Conservation (phyloP, 805 yeast genomes). For the Wickerhamiella cacticola region DNA sequence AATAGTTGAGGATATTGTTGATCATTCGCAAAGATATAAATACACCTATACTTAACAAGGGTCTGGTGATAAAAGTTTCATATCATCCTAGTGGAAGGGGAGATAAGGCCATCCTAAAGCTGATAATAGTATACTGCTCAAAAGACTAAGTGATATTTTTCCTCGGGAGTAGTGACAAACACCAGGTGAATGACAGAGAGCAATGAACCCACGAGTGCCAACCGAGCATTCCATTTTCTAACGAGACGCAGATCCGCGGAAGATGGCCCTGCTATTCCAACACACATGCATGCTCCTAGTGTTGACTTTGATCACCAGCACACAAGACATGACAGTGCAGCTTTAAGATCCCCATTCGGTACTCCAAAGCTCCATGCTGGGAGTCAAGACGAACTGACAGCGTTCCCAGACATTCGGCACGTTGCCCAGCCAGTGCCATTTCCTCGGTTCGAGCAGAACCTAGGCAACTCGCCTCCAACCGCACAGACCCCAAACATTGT, state of each 20-base stretch:
- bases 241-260: background rate
- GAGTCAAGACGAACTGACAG: background rate
- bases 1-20: background rate
- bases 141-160: no score
- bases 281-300: conserved; percentile 9
- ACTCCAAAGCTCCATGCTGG: background rate
- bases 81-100: no score
- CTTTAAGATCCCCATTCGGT: background rate
- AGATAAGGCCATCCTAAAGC: no score
- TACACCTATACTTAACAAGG: no score
- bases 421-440: background rate
- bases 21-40: background rate
- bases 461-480: background rate
- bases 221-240: background rate
- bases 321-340: conserved; percentile 8
- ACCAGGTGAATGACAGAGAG: background rate
- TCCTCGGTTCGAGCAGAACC: background rate
- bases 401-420: background rate
- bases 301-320: conserved; percentile 3
- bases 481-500: background rate
- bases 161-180: no score
- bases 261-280: conserved; percentile 2
- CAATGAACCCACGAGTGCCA: background rate
- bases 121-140: no score
- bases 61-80: no score